A percentile compares a stretch with the other conserved stretches of the same genome.
Evolutionary conservation across 352 stramenopile species (phyloP).

Genomic region (Pythium coloratum): DNA sequence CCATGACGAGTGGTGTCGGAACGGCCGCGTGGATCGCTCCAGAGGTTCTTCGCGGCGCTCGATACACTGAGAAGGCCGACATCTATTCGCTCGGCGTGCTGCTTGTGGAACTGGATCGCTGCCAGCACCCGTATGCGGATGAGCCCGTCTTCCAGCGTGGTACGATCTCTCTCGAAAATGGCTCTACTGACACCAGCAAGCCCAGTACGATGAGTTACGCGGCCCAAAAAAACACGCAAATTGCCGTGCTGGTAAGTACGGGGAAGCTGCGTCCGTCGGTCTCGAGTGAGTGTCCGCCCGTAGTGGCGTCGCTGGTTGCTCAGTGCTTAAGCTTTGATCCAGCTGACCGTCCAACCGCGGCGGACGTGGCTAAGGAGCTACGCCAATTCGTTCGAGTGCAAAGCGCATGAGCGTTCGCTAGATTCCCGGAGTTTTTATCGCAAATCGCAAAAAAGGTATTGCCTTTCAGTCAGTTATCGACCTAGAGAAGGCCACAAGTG

Average conservation of each 20-base stretch:
- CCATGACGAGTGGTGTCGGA: slow-evolving; percentile 33
- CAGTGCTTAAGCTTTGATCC: background rate
- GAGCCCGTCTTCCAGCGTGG: background rate
- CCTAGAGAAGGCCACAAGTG: no score
- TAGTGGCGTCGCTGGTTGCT: background rate
- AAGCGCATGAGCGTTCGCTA: no score
- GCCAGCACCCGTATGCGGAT: slow-evolving; percentile 12
- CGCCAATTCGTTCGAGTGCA: no score
- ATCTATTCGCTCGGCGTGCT: slow-evolving; percentile 36
- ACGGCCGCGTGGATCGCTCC: slow-evolving; percentile 32
- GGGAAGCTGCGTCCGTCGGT: background rate
- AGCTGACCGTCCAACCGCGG: no score
- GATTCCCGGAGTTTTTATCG: no score
- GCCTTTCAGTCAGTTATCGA: no score
- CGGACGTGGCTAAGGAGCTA: no score
- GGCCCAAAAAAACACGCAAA: background rate
- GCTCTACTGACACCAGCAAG: background rate
- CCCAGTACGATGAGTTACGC: background rate
- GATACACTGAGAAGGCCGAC: slow-evolving; percentile 34
- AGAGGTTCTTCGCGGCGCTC: slow-evolving; percentile 29
- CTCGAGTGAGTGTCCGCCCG: background rate
- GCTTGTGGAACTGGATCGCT: slow-evolving; percentile 31
- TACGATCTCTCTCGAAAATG: no score
- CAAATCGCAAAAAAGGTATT: no score
- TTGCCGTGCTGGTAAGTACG: background rate